These are phyloP conservation scores for Apostasia shenzhenica DNA, from an alignment of 106 monocot genomes.

Conservation along the genomic window DNA sequence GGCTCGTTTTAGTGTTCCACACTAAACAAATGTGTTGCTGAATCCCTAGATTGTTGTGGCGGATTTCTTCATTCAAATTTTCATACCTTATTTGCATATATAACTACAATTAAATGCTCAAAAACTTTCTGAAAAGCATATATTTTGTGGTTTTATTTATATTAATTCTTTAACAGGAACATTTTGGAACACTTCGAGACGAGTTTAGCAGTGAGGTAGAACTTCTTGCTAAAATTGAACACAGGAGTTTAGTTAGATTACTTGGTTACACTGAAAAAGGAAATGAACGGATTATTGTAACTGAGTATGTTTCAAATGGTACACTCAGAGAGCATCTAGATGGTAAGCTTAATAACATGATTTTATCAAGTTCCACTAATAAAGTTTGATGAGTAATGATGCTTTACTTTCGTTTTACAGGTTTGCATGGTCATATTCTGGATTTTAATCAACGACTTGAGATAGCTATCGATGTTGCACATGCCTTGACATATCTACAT, in stretches of 20 bases:
- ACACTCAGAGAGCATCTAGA: constrained; percentile 50
- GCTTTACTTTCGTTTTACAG: constrained; percentile 20
- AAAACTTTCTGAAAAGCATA: too few relatives aligned
- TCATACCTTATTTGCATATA: too few relatives aligned
- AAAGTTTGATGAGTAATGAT: constrained; percentile 1
- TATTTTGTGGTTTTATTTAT: not conserved
- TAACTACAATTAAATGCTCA: too few relatives aligned
- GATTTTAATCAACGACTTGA: constrained; percentile 74
- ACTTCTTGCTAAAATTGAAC: constrained; percentile 51
- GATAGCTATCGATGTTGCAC: constrained; percentile 86
- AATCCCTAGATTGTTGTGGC: too few relatives aligned
- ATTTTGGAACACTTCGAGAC: constrained; percentile 21
- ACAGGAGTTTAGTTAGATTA: constrained; percentile 41
- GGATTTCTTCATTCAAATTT: too few relatives aligned
- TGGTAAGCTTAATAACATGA: constrained; percentile 19
- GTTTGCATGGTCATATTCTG: constrained; percentile 44
- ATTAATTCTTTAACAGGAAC: constrained; percentile 25
- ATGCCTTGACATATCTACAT: constrained; percentile 89
- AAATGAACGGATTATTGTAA: constrained; percentile 48
- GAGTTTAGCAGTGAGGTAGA: constrained; percentile 57
- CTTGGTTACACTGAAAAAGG: constrained; percentile 51
- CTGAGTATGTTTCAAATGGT: constrained; percentile 60
- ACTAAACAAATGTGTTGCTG: too few relatives aligned
- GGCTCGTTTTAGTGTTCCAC: too few relatives aligned
- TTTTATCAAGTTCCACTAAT: not conserved